A percentile compares a stretch with the other conserved stretches of the same genome.
These are phyloP conservation scores for Cordyceps cateniannulata DNA, from an alignment of 2,329 filamentous ascomycete species.

Conservation along the genomic window DNA sequence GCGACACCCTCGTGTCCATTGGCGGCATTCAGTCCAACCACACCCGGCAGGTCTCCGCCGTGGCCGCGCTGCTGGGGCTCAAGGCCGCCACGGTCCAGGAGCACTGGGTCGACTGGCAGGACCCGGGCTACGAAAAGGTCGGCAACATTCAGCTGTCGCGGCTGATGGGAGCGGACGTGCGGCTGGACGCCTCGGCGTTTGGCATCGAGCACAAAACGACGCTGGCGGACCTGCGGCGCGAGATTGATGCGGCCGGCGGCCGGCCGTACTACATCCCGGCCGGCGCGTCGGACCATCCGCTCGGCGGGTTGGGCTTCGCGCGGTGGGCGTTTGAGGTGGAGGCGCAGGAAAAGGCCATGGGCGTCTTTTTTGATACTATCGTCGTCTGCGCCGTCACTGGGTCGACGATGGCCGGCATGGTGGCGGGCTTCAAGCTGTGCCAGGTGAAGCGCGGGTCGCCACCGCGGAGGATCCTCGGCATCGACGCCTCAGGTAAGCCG, in stretches of 20 bases:
- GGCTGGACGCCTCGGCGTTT: slow-evolving; percentile 53
- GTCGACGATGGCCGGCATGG: slow-evolving; percentile 63
- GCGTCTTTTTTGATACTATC: slow-evolving; percentile 60
- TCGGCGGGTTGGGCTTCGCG: slow-evolving; percentile 65
- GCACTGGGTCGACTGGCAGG: slow-evolving; percentile 59
- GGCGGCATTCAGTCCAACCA: slow-evolving; percentile 67
- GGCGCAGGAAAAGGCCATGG: slow-evolving; percentile 53
- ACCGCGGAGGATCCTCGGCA: slow-evolving; percentile 54
- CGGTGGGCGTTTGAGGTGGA: slow-evolving; percentile 65
- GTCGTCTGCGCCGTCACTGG: slow-evolving; percentile 67
- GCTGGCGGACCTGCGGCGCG: slow-evolving; percentile 45
- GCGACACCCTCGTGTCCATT: slow-evolving; percentile 58
- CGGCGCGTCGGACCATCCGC: slow-evolving; percentile 62
- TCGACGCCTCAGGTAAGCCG: slow-evolving; percentile 44
- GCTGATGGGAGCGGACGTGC: slow-evolving; percentile 59
- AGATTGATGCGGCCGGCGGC: slow-evolving; percentile 45
- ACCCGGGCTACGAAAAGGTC: slow-evolving; percentile 54
- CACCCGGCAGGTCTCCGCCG: slow-evolving; percentile 59
- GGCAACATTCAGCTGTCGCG: slow-evolving; percentile 67
- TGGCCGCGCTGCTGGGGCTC: slow-evolving; percentile 52
- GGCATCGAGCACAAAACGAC: slow-evolving; percentile 64
- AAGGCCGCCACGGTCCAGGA: slow-evolving; percentile 53
- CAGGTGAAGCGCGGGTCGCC: slow-evolving; percentile 37
- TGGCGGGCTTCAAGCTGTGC: slow-evolving; percentile 63
- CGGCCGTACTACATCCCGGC: slow-evolving; percentile 68